Evolutionary conservation across 2,329 filamentous ascomycete species (phyloP).

Genomic region (Fusarium armeniacum): DNA sequence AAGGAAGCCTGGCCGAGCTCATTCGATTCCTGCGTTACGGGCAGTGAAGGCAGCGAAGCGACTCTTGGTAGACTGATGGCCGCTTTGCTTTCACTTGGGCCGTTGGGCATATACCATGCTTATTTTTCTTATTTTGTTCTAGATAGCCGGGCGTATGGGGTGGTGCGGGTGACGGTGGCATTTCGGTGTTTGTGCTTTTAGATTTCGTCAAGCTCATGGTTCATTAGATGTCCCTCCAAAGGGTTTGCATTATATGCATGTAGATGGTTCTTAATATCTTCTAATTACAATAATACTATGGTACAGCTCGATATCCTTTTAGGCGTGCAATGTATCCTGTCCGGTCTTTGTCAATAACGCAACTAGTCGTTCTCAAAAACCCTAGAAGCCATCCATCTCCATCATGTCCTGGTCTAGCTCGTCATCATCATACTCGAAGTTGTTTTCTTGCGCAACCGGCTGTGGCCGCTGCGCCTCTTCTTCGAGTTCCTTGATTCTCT

Average conservation of each 20-base stretch:
- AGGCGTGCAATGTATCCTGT: not conserved
- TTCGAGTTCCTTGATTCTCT: conserved; percentile 74
- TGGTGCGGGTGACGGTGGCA: conserved; percentile 5
- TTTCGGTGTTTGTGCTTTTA: conserved; percentile 1
- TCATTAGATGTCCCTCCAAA: conserved; percentile 15
- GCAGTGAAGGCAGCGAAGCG: conserved; percentile 68
- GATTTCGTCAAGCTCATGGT: not conserved
- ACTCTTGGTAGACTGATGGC: conserved; percentile 41
- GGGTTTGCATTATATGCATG: not conserved
- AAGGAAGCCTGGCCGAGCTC: conserved; percentile 74
- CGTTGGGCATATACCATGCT: not conserved
- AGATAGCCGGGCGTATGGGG: conserved; percentile 13
- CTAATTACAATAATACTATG: conserved; percentile 29
- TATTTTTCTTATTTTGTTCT: conserved; percentile 7
- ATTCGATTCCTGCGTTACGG: conserved; percentile 70
- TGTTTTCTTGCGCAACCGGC: conserved; percentile 49
- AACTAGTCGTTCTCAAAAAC: not conserved
- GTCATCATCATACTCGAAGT: conserved; percentile 67
- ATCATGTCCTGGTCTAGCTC: conserved; percentile 69
- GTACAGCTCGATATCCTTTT: conserved; percentile 25
- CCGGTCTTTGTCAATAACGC: not conserved
- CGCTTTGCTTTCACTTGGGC: not conserved
- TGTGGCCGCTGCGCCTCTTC: conserved; percentile 54
- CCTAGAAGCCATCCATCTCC: conserved; percentile 60
- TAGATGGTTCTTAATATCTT: conserved; percentile 8